Conservation (phyloP, 495 filamentous ascomycete species). For the Penicillium verhagenii region DNA sequence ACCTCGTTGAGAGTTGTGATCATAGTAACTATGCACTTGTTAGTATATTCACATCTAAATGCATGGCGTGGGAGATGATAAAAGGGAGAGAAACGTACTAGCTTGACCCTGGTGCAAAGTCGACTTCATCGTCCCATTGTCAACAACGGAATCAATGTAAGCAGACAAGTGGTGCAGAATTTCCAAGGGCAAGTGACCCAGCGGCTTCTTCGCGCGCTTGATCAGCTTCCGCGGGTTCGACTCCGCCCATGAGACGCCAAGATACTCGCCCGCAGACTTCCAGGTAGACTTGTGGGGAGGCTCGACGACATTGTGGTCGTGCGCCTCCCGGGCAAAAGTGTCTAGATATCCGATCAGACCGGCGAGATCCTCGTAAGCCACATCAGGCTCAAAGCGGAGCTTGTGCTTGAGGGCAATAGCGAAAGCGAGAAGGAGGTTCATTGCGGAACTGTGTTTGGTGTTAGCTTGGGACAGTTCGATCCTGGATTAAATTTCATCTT, state of each 20-base stretch:
- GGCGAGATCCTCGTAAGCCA: conserved; percentile 65
- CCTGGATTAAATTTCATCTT: too few relatives aligned
- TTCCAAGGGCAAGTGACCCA: conserved; percentile 77
- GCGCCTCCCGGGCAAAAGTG: conserved; percentile 67
- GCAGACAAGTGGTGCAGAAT: conserved; percentile 69
- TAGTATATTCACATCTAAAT: too few relatives aligned
- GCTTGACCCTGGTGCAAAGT: conserved; percentile 46
- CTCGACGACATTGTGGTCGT: conserved; percentile 46
- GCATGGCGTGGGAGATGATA: too few relatives aligned
- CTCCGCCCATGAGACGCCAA: conserved; percentile 67
- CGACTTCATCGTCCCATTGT: conserved; percentile 54
- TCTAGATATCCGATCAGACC: conserved; percentile 41
- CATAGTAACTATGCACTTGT: conserved; percentile 39
- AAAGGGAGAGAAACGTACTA: conserved; percentile 27
- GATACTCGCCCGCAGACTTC: conserved; percentile 64
- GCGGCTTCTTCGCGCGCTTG: conserved; percentile 61
- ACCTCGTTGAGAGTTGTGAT: conserved; percentile 65
- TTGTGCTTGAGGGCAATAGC: conserved; percentile 76
- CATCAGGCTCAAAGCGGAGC: conserved; percentile 85
- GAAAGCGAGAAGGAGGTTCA: conserved; percentile 81
- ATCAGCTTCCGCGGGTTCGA: conserved; percentile 72
- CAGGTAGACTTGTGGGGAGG: conserved; percentile 49
- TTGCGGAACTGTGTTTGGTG: conserved; percentile 54
- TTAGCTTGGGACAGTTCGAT: too few relatives aligned
- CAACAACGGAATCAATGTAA: conserved; percentile 58